Evolutionary conservation across 2,329 filamentous ascomycete genomes (phyloP), one percentile per base, ranked within the genome.

Genomic region (Elsinoe fawcettii): DNA sequence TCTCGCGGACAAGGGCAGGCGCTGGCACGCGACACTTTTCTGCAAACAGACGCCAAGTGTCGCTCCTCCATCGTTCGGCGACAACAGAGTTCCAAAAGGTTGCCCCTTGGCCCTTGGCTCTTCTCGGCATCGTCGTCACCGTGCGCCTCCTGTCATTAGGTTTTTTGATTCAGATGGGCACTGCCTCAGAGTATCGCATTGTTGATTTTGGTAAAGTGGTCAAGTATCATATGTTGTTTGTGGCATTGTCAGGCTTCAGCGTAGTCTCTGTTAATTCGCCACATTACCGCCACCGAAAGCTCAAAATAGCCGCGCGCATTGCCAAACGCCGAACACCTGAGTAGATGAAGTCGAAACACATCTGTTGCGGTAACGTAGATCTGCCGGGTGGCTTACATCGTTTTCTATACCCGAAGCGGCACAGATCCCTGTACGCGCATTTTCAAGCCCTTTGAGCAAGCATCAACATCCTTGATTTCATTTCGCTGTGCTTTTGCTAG

Each of bases 11-110:
- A 34, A 36, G 2, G 5, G 49, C 30, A 37, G 23, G 46, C 46
- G 46, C 30, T 23, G 46, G n/a, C 49, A 53, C 49, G 49, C 49
- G 49, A 53, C 49, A 53, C 32, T 53, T 37, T 32, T 30, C 49
- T 25, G 41, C 41, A 46, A 25, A 27, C 11, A 23, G 41, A 53
- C 18, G 49, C 49, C 49, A 53, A 53, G 49, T 46, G 41, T 23
- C 41, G 18, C 41, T 44, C 49, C 3, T 32, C 16, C 8, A n/a
- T 44, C 16, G 39, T 44, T 37, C 34, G 34, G 34, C 34, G 34
- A n/a, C n/a, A n/a, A n/a, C n/a, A n/a, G n/a, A 9, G 27, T 37
- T 5, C 11, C 9, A 6, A 5, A 7, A n/a, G 9, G 34, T n/a
- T n/a, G 4, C 14, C 34, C 14, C 34, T 37, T 37, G 34, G 34